A percentile compares a stretch with the other conserved stretches of the same genome.
These are phyloP conservation scores for Aspergillus steynii DNA, from an alignment of 495 filamentous ascomycete species.

Conservation along the genomic window DNA sequence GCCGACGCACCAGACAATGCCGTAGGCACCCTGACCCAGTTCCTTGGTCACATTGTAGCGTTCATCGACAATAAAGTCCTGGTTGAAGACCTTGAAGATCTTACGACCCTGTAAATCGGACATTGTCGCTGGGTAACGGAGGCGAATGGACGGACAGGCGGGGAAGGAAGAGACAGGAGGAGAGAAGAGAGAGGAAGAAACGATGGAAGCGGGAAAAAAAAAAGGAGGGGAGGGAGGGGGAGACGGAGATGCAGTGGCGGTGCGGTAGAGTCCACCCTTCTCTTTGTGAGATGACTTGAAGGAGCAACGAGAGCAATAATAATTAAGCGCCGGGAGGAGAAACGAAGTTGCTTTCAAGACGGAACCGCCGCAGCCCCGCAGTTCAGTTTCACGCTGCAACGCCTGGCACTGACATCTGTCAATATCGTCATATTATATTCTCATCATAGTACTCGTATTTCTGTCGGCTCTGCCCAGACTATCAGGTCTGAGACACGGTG, in stretches of 20 bases:
- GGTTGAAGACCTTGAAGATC: slow-evolving; percentile 99
- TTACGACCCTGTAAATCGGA: slow-evolving; percentile 82
- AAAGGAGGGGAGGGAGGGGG: not conserved
- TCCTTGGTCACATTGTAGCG: slow-evolving; percentile 98
- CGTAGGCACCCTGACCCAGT: slow-evolving; percentile 95
- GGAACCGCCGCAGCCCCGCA: not conserved
- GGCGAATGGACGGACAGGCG: slow-evolving; percentile 10
- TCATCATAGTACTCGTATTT: too few species aligned
- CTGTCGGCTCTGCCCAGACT: too few species aligned
- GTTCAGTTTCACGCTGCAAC: not conserved
- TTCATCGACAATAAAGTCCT: slow-evolving; percentile 98
- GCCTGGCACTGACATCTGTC: not conserved
- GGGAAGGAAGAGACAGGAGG: slow-evolving; percentile 4
- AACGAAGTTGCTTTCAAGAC: not conserved
- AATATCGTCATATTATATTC: not conserved
- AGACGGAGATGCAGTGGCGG: not conserved
- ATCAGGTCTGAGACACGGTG: too few species aligned
- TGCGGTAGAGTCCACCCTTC: not conserved
- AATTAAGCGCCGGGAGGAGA: not conserved
- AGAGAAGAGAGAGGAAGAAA: slow-evolving; percentile 4
- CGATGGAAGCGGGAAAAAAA: slow-evolving; percentile 1
- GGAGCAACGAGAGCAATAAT: not conserved
- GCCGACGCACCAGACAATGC: slow-evolving; percentile 87
- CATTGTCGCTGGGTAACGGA: slow-evolving; percentile 47
- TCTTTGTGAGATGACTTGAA: not conserved